A percentile compares a stretch with the other conserved stretches of the same genome.
These are phyloP conservation scores for Termitomyces sp. DNA, from an alignment of 768 basidiomycete species.

Conservation along the genomic window DNA sequence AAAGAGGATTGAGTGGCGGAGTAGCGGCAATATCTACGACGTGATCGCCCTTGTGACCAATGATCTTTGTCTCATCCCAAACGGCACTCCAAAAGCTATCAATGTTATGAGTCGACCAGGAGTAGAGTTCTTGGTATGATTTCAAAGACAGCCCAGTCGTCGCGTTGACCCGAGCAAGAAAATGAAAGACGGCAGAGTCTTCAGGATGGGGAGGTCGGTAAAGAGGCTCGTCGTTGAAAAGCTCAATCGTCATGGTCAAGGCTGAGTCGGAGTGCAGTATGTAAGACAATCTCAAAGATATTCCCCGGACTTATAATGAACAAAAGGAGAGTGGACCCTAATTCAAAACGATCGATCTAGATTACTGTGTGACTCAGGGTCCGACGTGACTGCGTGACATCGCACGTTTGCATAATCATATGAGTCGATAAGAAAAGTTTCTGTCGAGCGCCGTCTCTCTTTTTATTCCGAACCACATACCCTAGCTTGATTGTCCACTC, in stretches of 20 bases:
- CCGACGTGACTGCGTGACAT: conserved; percentile 12
- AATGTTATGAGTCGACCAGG: conserved; percentile 57
- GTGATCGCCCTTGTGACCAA: conserved; percentile 57
- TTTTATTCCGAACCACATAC: conserved; percentile 4
- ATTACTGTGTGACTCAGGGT: not conserved
- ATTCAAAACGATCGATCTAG: conserved; percentile 1
- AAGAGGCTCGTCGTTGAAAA: conserved; percentile 25
- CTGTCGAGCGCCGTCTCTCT: not conserved
- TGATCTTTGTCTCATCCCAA: conserved; percentile 64
- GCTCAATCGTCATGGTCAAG: conserved; percentile 6
- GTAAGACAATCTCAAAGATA: conserved; percentile 1
- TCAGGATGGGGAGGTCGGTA: conserved; percentile 38
- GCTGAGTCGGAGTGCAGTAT: not conserved
- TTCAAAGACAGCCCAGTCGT: conserved; percentile 35
- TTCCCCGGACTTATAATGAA: not conserved
- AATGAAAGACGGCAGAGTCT: conserved; percentile 40
- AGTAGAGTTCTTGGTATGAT: conserved; percentile 60
- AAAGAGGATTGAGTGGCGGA: conserved; percentile 59
- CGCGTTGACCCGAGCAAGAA: conserved; percentile 47
- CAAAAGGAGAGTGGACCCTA: conserved; percentile 3
- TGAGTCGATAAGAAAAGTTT: conserved; percentile 11
- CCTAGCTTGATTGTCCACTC: conserved; percentile 3
- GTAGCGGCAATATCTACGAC: conserved; percentile 49
- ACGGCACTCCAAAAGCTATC: conserved; percentile 65
- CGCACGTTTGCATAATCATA: conserved; percentile 21